These are phyloP conservation scores for Daedalea quercina DNA, from an alignment of 768 basidiomycete genomes.

Conservation along the genomic window DNA sequence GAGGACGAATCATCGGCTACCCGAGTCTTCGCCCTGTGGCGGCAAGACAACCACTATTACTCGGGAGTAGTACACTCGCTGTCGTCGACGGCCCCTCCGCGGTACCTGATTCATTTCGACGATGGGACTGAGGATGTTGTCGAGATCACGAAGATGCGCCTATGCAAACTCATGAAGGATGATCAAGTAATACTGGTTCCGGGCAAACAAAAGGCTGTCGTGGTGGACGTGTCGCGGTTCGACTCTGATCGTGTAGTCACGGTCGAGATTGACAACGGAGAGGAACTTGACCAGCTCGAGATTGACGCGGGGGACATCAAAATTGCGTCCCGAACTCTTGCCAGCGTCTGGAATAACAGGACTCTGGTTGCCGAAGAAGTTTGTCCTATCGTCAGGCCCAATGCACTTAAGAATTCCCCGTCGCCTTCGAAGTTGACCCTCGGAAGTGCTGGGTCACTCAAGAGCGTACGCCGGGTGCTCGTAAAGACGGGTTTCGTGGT, in stretches of 20 bases:
- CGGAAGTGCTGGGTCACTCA: constrained; percentile 27
- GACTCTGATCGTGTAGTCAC: constrained; percentile 22
- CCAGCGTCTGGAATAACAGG: constrained; percentile 49
- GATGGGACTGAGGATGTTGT: constrained; percentile 46
- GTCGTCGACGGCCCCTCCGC: constrained; percentile 18
- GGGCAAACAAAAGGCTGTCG: constrained; percentile 13
- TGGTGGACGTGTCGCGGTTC: constrained; percentile 7
- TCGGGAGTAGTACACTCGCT: constrained; percentile 45
- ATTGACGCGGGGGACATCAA: constrained; percentile 35
- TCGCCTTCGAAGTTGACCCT: constrained; percentile 45
- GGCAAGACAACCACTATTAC: constrained; percentile 51
- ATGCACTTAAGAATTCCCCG: constrained; percentile 28
- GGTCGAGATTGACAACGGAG: constrained; percentile 35
- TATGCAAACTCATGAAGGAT: constrained; percentile 39
- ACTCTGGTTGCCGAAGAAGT: constrained; percentile 35
- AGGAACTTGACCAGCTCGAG: constrained; percentile 18
- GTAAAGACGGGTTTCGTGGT: constrained; percentile 52
- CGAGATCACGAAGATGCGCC: constrained; percentile 46
- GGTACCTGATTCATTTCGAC: constrained; percentile 58
- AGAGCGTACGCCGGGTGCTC: constrained; percentile 23
- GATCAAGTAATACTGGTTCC: constrained; percentile 46
- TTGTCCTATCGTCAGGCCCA: constrained; percentile 33
- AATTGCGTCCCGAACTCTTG: constrained; percentile 45
- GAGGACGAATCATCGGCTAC: constrained; percentile 27
- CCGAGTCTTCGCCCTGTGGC: constrained; percentile 70